A percentile compares a stretch with the other conserved stretches of the same genome.
These are phyloP conservation scores for Epicoccum sorghinum DNA, from an alignment of 2,329 filamentous ascomycete genomes.

Conservation along the genomic window DNA sequence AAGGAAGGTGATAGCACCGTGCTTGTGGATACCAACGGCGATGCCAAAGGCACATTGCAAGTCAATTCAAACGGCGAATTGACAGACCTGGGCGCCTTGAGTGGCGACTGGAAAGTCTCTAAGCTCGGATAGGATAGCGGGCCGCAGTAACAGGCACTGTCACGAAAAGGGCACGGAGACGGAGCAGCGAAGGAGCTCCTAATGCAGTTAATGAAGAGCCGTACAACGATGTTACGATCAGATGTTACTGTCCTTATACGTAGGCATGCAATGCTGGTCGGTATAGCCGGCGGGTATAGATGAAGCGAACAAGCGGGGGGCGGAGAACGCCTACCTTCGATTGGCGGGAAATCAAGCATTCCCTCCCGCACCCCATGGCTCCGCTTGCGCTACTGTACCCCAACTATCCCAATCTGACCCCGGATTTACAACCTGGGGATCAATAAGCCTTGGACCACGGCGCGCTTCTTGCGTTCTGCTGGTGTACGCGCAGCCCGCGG, in stretches of 20 bases:
- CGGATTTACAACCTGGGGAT: constrained; percentile 19
- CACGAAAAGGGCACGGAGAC: constrained; percentile 9
- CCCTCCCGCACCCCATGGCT: constrained; percentile 16
- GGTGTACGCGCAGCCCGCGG: not conserved
- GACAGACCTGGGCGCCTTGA: constrained; percentile 35
- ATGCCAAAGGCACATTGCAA: constrained; percentile 37
- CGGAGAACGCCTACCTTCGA: constrained; percentile 2
- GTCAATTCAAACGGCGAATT: constrained; percentile 37
- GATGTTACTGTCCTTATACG: not conserved
- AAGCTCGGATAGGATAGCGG: constrained; percentile 30
- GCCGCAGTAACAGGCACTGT: not conserved
- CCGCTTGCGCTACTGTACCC: constrained; percentile 29
- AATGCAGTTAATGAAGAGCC: constrained; percentile 1
- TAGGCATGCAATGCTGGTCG: not conserved
- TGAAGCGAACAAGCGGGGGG: constrained; percentile 3
- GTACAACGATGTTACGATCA: not conserved
- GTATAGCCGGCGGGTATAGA: constrained; percentile 14
- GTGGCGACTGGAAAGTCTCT: constrained; percentile 45
- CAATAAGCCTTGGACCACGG: constrained; percentile 17
- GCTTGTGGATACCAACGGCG: constrained; percentile 45
- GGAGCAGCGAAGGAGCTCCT: not conserved
- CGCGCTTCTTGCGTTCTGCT: constrained; percentile 7
- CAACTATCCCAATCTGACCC: constrained; percentile 22
- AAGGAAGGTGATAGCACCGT: constrained; percentile 42
- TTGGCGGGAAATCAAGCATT: constrained; percentile 33